Evolutionary conservation across 2,329 filamentous ascomycete species (phyloP).

Genomic region (Epichloe festucae): DNA sequence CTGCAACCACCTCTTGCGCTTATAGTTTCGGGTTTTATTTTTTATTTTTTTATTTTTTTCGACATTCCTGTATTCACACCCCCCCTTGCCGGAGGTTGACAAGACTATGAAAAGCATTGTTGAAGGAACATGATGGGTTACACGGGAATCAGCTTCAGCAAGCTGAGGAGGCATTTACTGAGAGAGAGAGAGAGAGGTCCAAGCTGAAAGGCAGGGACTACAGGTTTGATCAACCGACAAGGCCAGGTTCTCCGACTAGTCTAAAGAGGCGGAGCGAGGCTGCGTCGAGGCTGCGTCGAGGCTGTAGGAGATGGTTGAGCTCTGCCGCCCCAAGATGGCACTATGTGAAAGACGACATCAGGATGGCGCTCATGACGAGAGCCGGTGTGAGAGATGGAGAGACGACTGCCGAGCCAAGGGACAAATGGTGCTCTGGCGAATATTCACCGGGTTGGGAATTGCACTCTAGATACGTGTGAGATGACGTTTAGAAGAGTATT

Average conservation of each 20-base stretch:
- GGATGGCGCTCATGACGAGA: not conserved
- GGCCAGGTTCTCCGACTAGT: not conserved
- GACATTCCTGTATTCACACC: not conserved
- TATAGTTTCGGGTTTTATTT: not conserved
- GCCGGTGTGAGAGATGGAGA: not conserved
- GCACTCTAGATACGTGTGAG: not conserved
- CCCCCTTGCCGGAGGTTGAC: not conserved
- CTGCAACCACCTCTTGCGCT: not conserved
- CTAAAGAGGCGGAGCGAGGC: not conserved
- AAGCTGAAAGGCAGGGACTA: not conserved
- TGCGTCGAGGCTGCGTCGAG: not conserved
- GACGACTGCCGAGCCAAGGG: not conserved
- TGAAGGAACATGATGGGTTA: not conserved
- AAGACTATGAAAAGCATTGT: conserved; percentile 3
- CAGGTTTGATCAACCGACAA: not conserved
- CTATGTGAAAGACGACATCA: too few species aligned
- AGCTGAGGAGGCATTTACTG: not conserved
- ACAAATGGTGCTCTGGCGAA: not conserved
- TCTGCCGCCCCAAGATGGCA: not conserved
- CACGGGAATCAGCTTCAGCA: not conserved
- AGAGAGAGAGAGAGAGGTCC: not conserved
- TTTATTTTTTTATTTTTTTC: not conserved
- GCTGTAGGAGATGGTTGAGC: not conserved
- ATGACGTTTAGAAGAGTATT: too few species aligned
- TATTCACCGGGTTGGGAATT: not conserved